Conservation (phyloP, 306 rosid species). For the Hippophae rhamnoides region DNA sequence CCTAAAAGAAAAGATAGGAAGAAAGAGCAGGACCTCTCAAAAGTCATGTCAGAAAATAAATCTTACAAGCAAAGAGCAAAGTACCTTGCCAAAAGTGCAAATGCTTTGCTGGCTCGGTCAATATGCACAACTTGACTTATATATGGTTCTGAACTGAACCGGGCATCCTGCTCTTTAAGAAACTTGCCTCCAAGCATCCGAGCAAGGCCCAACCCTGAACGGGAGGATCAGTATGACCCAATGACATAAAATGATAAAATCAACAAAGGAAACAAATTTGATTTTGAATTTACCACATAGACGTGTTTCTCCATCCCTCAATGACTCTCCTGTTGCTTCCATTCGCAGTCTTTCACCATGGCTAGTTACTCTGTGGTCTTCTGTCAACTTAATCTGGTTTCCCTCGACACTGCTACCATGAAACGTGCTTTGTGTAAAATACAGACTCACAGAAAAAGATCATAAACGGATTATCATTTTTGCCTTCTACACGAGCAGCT, state of each 20-base stretch:
- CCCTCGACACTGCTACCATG: slow-evolving; percentile 59
- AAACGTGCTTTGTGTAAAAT: slow-evolving; percentile 8
- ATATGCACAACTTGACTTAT: slow-evolving; percentile 66
- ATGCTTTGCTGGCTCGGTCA: slow-evolving; percentile 43
- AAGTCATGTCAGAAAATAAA: too few species aligned
- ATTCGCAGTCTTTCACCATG: slow-evolving; percentile 65
- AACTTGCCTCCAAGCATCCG: slow-evolving; percentile 98
- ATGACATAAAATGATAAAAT: slow-evolving; percentile 9
- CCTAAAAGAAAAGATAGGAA: too few species aligned
- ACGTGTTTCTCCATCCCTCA: slow-evolving; percentile 87
- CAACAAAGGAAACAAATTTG: neutral
- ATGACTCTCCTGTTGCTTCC: slow-evolving; percentile 66
- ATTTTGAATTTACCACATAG: slow-evolving; percentile 50
- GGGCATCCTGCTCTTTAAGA: slow-evolving; percentile 87
- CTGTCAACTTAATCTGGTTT: slow-evolving; percentile 66
- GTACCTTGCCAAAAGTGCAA: slow-evolving; percentile 88
- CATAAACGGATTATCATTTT: neutral
- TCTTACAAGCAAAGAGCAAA: slow-evolving; percentile 3
- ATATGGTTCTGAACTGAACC: slow-evolving; percentile 88
- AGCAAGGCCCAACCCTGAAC: slow-evolving; percentile 82
- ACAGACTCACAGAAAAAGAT: neutral
- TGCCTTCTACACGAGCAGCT: too few species aligned
- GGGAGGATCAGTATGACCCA: slow-evolving; percentile 16
- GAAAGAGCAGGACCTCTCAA: too few species aligned
- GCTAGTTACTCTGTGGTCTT: slow-evolving; percentile 74